Percentiles rank a stretch among this genome's conserved stretches.
Conservation (phyloP, 2,329 filamentous ascomycete genomes). For the Penicillium sp. region DNA sequence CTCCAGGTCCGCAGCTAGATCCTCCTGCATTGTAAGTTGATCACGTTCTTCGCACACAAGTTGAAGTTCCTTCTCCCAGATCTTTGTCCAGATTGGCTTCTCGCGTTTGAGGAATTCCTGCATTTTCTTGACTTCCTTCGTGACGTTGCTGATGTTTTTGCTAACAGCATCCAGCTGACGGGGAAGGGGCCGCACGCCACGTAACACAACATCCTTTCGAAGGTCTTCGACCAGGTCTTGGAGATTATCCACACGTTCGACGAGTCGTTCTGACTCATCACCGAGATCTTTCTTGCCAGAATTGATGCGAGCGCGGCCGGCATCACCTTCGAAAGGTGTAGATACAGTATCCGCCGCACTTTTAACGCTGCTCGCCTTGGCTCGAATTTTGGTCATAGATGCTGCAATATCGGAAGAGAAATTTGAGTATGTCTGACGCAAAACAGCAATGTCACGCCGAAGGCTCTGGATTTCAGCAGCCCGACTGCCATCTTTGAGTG, state of each 20-base stretch:
- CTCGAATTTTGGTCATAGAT: slow-evolving; percentile 78
- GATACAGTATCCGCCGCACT: slow-evolving; percentile 65
- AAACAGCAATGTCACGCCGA: slow-evolving; percentile 80
- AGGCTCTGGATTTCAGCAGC: slow-evolving; percentile 75
- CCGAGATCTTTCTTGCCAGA: slow-evolving; percentile 82
- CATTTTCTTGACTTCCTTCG: slow-evolving; percentile 86
- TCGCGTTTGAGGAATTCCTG: slow-evolving; percentile 87
- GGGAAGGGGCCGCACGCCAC: slow-evolving; percentile 85
- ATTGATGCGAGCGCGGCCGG: slow-evolving; percentile 81
- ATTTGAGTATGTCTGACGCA: slow-evolving; percentile 87
- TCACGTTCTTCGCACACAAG: slow-evolving; percentile 94
- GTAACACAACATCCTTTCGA: slow-evolving; percentile 90
- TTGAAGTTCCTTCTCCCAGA: slow-evolving; percentile 97
- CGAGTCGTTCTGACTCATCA: slow-evolving; percentile 82
- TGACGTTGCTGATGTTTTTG: slow-evolving; percentile 78
- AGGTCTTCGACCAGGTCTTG: slow-evolving; percentile 95
- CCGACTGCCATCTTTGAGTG: slow-evolving; percentile 54
- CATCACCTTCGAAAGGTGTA: slow-evolving; percentile 70
- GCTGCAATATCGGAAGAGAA: slow-evolving; percentile 85
- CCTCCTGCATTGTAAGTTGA: slow-evolving; percentile 92
- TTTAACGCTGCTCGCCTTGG: slow-evolving; percentile 79
- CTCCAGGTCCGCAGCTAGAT: slow-evolving; percentile 83
- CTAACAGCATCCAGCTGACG: slow-evolving; percentile 84
- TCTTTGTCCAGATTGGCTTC: slow-evolving; percentile 97
- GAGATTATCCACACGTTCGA: slow-evolving; percentile 91